Evolutionary conservation across 257 asterid species (phyloP), one percentile per base, ranked within the genome.

Genomic region (Forsythia suspensa): DNA sequence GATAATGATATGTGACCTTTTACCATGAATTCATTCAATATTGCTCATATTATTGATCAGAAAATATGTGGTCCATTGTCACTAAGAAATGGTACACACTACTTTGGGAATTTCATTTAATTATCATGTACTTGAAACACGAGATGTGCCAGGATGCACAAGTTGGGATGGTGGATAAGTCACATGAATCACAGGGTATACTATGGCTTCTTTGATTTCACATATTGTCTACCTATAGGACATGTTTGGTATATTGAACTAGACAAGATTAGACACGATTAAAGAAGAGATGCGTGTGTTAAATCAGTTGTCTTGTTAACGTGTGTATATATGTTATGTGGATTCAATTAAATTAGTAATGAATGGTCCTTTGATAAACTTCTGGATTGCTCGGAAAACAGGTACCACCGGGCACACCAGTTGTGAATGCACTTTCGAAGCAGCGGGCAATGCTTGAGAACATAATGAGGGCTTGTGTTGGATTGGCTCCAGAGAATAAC

Each of bases 361-460:
- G 0, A 2, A 2, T 2, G 34, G 34, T 24, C 6, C 15, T 2
- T 63, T 24, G 37, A 63, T 63, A 2, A 51, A 51, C n/a, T n/a
- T 40, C 11, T 52, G 63, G n/a, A 24, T 75, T 77, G 75, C 13
- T 51, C 76, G 75, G 16, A 57, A 55, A 80, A 84, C 85, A 96
- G 98, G 98, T 96, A 48, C 99, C 99, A 24, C 98, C 98, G 16
- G 99, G 98, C 24, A 96, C 99, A 4, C 99, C 98, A 0, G 99
- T 96, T 72, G 99, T 96, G 85, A 96, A 96, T 80, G 99, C 99
- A 0, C 90, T 96, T 2, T 90, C 99, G 15, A 96, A 96, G 88
- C 99, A 93, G 81, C 81, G 99, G 78, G 91, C 98, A 16, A 96
- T 96, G 99, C 94, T 96, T 20, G 99, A 96, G 91, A 96, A 96